phyloP scores from a whole-genome alignment of 2,329 filamentous ascomycete species.

The Diplodia sapinea region DNA sequence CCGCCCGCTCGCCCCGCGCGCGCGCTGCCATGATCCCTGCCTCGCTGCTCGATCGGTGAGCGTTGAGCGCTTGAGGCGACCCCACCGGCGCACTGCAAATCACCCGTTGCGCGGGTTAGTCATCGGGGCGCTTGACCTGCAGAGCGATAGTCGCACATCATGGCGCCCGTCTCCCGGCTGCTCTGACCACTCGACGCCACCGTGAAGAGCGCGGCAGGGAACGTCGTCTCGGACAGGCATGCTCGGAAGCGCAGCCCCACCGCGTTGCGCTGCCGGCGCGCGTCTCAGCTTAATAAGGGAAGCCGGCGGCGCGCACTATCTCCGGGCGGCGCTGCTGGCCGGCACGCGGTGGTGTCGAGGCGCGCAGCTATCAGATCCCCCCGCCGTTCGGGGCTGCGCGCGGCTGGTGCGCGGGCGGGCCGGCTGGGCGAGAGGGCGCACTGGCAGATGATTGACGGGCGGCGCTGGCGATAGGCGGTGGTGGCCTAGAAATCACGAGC shows the following conservation, averaged over 20 bases:
- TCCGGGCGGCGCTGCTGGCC: constrained; percentile 17
- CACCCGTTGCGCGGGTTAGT: constrained; percentile 31
- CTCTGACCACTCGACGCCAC: constrained; percentile 29
- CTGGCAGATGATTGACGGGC: constrained; percentile 24
- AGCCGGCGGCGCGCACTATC: constrained; percentile 26
- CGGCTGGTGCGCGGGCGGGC: constrained; percentile 26
- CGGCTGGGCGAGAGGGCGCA: constrained; percentile 23
- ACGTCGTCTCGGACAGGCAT: constrained; percentile 29
- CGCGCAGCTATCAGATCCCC: constrained; percentile 25
- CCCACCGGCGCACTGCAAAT: constrained; percentile 30
- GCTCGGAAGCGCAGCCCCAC: constrained; percentile 29
- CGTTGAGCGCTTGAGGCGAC: constrained; percentile 26
- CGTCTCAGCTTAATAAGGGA: constrained; percentile 29
- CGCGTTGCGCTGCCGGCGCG: constrained; percentile 23
- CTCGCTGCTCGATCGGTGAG: constrained; percentile 27
- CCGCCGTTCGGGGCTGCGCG: constrained; percentile 24
- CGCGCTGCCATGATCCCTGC: constrained; percentile 25
- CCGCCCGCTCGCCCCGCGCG: constrained; percentile 27
- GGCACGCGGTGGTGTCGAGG: constrained; percentile 11
- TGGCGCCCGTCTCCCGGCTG: constrained; percentile 30
- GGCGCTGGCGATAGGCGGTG: constrained; percentile 21
- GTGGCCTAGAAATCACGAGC: constrained; percentile 26
- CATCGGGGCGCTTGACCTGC: constrained; percentile 29
- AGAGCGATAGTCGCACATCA: constrained; percentile 29
- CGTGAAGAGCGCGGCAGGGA: constrained; percentile 28